These are phyloP conservation scores for Pleodorina starrii DNA, from an alignment of 139 green algal species.

Conservation along the genomic window DNA sequence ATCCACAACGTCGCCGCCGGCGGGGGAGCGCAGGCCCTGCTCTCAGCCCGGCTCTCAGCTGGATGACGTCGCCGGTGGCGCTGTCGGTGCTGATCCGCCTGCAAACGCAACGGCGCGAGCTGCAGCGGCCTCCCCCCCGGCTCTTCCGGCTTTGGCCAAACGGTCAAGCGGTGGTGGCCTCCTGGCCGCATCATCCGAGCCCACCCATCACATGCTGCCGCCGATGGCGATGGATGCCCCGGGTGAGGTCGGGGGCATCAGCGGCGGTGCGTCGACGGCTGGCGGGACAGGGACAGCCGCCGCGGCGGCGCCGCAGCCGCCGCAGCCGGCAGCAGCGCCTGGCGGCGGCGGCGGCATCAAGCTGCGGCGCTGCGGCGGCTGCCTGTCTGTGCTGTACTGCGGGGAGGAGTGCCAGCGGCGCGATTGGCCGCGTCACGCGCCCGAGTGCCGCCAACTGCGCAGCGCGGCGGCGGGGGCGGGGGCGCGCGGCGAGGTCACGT, in stretches of 20 bases:
- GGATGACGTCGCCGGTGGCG: not conserved
- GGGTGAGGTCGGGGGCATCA: too few relatives aligned
- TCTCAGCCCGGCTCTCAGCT: not conserved
- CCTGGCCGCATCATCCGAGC: too few relatives aligned
- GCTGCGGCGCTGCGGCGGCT: slow-evolving; percentile 35
- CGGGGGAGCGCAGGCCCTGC: not conserved
- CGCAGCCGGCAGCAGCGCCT: not conserved
- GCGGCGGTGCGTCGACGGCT: not conserved
- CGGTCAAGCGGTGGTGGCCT: too few relatives aligned
- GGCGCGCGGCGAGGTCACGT: not conserved
- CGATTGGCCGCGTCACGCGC: slow-evolving; percentile 27
- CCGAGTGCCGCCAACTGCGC: not conserved
- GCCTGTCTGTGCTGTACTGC: slow-evolving; percentile 31
- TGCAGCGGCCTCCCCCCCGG: too few relatives aligned
- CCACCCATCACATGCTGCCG: too few relatives aligned
- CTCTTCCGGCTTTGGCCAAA: too few relatives aligned
- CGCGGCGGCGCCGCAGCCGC: not conserved
- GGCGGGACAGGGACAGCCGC: not conserved
- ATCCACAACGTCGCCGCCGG: too few relatives aligned
- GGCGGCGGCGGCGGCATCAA: not conserved
- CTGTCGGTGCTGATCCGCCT: not conserved
- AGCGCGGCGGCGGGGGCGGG: not conserved
- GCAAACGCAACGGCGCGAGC: too few relatives aligned
- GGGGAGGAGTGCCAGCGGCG: slow-evolving; percentile 17
- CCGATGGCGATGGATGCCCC: not conserved